phyloP scores from a whole-genome alignment of 768 basidiomycete species.

The Kwoniella shandongensis region DNA sequence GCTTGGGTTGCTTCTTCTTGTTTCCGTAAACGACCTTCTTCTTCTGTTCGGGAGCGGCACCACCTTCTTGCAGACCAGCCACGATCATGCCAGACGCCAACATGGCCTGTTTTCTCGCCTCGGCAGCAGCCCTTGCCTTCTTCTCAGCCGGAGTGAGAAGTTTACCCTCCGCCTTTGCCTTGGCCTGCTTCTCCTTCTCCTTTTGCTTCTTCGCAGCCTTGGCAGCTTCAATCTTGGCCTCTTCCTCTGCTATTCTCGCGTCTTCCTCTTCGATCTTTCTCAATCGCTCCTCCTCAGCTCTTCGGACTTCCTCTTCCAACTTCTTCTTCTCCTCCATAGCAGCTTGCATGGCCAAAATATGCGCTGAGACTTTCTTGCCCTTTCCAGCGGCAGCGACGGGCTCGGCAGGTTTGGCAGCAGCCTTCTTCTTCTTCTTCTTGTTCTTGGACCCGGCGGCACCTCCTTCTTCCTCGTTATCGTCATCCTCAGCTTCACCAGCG shows the following conservation, averaged over 20 bases:
- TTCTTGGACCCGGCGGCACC: slow-evolving; percentile 70
- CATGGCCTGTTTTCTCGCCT: slow-evolving; percentile 84
- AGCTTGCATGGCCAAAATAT: slow-evolving; percentile 78
- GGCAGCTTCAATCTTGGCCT: slow-evolving; percentile 59
- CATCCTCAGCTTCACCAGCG: slow-evolving; percentile 64
- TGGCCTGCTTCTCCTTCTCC: slow-evolving; percentile 66
- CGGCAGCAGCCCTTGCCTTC: slow-evolving; percentile 82
- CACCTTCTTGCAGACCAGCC: slow-evolving; percentile 71
- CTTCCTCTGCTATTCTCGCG: slow-evolving; percentile 66
- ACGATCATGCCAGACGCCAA: slow-evolving; percentile 83
- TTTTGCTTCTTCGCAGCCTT: slow-evolving; percentile 62
- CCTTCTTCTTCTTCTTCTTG: slow-evolving; percentile 70
- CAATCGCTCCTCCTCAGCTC: slow-evolving; percentile 72
- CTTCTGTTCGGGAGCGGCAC: slow-evolving; percentile 29
- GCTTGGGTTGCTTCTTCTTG: slow-evolving; percentile 65
- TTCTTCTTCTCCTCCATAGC: slow-evolving; percentile 90
- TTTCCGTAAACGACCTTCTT: slow-evolving; percentile 72
- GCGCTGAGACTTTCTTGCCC: slow-evolving; percentile 55
- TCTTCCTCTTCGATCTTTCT: slow-evolving; percentile 85
- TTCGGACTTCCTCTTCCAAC: slow-evolving; percentile 77
- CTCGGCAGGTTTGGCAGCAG: slow-evolving; percentile 46
- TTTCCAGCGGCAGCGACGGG: slow-evolving; percentile 61
- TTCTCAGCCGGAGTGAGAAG: slow-evolving; percentile 97
- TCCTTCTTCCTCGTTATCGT: slow-evolving; percentile 64
- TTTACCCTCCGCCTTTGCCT: slow-evolving; percentile 89